Conservation (phyloP, 805 yeast species). For the Kuraishia borneana region DNA sequence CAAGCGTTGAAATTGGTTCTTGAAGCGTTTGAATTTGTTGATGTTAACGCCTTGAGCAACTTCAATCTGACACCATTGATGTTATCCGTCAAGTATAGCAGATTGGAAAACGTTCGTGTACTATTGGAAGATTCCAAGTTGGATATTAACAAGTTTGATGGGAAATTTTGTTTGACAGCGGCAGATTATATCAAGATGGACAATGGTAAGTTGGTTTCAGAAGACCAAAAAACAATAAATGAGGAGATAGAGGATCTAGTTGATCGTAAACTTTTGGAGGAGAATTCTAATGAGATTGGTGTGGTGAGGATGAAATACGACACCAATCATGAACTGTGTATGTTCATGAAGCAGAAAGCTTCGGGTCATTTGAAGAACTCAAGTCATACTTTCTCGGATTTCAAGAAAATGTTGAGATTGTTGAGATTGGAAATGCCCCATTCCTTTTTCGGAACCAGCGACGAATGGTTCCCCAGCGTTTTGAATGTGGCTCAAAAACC, state of each 20-base stretch:
- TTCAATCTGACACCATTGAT: conserved; percentile 60
- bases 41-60: conserved; percentile 51
- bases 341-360: conserved; percentile 11
- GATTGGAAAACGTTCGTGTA: conserved; percentile 44
- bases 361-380: not conserved
- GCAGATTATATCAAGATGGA: conserved; percentile 35
- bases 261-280: conserved; percentile 15
- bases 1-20: conserved; percentile 33
- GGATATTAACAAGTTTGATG: conserved; percentile 24
- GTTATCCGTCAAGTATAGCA: conserved; percentile 57
- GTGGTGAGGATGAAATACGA: conserved; percentile 22
- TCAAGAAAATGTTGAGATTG: conserved; percentile 20
- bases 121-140: conserved; percentile 40
- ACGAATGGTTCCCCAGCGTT: conserved; percentile 7
- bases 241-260: conserved; percentile 20
- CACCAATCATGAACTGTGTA: conserved; percentile 12
- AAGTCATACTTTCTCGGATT: conserved; percentile 19
- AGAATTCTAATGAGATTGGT: conserved; percentile 16
- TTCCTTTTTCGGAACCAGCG: conserved; percentile 13
- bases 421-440: conserved; percentile 24
- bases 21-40: conserved; percentile 22
- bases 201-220: conserved; percentile 4
- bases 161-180: conserved; percentile 21
- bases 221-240: conserved; percentile 6
- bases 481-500: not conserved